phyloP scores from a whole-genome alignment of 192 early-diverging fungal species.

The Entomortierella chlamydospora region DNA sequence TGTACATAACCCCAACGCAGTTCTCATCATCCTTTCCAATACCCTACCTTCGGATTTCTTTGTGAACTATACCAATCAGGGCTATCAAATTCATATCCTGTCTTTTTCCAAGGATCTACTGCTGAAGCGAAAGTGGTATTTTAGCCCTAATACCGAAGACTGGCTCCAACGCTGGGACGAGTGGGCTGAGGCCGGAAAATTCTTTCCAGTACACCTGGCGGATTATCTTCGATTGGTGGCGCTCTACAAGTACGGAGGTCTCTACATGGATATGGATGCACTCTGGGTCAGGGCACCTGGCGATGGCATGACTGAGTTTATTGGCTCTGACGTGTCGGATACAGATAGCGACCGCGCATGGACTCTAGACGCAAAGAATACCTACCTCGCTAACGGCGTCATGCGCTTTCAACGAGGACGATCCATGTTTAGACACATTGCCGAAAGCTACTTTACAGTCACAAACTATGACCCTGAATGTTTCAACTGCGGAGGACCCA shows the following conservation, averaged over 20 bases:
- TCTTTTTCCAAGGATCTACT: slow-evolving; percentile 64
- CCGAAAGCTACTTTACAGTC: slow-evolving; percentile 60
- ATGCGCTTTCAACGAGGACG: slow-evolving; percentile 69
- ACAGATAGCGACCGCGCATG: slow-evolving; percentile 56
- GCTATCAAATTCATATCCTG: slow-evolving; percentile 67
- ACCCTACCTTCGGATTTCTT: slow-evolving; percentile 64
- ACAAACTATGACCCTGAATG: slow-evolving; percentile 62
- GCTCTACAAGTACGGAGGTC: slow-evolving; percentile 70
- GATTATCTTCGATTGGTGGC: slow-evolving; percentile 65
- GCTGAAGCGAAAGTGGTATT: slow-evolving; percentile 65
- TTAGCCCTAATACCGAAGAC: slow-evolving; percentile 63
- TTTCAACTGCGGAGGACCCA: slow-evolving; percentile 71
- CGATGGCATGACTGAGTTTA: slow-evolving; percentile 62
- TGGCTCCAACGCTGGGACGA: slow-evolving; percentile 66
- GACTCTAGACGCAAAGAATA: slow-evolving; percentile 64
- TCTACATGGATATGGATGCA: slow-evolving; percentile 75
- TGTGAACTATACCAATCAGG: slow-evolving; percentile 60
- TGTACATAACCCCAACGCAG: slow-evolving; percentile 65
- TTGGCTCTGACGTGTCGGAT: slow-evolving; percentile 66
- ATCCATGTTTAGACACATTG: slow-evolving; percentile 65
- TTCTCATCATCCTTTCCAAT: slow-evolving; percentile 65
- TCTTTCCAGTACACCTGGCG: slow-evolving; percentile 65
- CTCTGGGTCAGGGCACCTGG: slow-evolving; percentile 67
- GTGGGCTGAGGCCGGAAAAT: slow-evolving; percentile 59
- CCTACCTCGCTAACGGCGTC: slow-evolving; percentile 66